Evolutionary conservation across 768 basidiomycete genomes (phyloP).

Genomic region (Myochromella boudieri): DNA sequence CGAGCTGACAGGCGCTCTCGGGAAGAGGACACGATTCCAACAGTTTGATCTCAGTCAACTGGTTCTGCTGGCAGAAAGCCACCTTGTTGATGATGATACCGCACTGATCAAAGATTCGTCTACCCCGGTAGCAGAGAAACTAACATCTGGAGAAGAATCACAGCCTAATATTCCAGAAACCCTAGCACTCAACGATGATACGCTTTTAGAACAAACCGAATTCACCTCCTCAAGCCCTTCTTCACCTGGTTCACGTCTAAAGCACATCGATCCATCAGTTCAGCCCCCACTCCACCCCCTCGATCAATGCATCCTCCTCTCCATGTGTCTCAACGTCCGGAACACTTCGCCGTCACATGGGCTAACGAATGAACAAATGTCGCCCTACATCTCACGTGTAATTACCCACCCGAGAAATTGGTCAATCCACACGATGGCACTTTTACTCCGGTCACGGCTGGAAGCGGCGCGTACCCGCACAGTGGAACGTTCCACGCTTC

Average conservation of each 20-base stretch:
- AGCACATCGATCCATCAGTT: slow-evolving; percentile 75
- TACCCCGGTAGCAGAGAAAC: slow-evolving; percentile 7
- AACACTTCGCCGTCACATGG: slow-evolving; percentile 91
- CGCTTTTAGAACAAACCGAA: slow-evolving; percentile 89
- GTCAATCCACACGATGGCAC: slow-evolving; percentile 96
- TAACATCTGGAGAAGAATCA: slow-evolving; percentile 6
- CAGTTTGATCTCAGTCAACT: slow-evolving; percentile 83
- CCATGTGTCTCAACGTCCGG: slow-evolving; percentile 86
- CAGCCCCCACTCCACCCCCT: slow-evolving; percentile 91
- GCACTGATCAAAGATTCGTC: slow-evolving; percentile 10
- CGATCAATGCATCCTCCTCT: slow-evolving; percentile 90
- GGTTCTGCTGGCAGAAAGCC: slow-evolving; percentile 89
- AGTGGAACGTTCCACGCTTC: slow-evolving; percentile 88
- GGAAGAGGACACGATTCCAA: slow-evolving; percentile 94
- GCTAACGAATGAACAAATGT: slow-evolving; percentile 89
- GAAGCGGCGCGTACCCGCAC: slow-evolving; percentile 89
- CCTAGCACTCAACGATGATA: slow-evolving; percentile 90
- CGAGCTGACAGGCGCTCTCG: slow-evolving; percentile 89
- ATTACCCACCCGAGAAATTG: slow-evolving; percentile 90
- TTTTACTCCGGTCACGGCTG: slow-evolving; percentile 88
- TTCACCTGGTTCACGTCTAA: slow-evolving; percentile 45
- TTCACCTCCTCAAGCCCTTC: slow-evolving; percentile 76
- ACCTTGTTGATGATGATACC: slow-evolving; percentile 37
- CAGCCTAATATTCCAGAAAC: slow-evolving; percentile 66
- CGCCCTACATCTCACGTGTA: slow-evolving; percentile 87